phyloP scores from a whole-genome alignment of 179 eudicot species.

The Patellifolia procumbens region DNA sequence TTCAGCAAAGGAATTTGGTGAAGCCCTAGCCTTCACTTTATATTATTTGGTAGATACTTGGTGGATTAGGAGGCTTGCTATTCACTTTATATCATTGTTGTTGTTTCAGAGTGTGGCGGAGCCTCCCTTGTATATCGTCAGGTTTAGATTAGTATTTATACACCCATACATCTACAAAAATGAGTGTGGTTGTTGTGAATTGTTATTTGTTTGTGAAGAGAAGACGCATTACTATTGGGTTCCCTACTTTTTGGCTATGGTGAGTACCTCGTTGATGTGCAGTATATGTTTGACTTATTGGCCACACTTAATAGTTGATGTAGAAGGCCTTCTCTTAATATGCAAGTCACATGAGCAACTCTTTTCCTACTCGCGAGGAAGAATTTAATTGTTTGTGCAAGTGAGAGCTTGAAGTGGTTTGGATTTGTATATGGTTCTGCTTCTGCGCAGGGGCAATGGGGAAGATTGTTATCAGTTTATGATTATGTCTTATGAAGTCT shows the following conservation, averaged over 20 bases:
- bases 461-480: neutral
- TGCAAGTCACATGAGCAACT: neutral
- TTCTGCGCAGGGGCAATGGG: neutral
- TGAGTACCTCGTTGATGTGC: neutral
- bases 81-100: no score
- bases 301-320: neutral
- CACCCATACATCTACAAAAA: no score
- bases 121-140: no score
- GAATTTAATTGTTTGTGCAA: neutral
- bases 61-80: no score
- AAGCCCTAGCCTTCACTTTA: neutral
- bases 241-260: neutral
- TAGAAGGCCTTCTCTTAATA: neutral
- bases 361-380: neutral
- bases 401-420: neutral
- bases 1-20: no score
- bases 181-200: no score
- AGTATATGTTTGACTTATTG: neutral
- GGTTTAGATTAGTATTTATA: no score
- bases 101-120: no score
- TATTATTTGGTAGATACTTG: no score
- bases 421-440: neutral
- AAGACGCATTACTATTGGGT: neutral
- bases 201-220: neutral
- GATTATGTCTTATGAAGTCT: neutral